Base-by-base conservation (phyloP, 2,329 filamentous ascomycete species). In the Arachnopeziza araneosa region DNA sequence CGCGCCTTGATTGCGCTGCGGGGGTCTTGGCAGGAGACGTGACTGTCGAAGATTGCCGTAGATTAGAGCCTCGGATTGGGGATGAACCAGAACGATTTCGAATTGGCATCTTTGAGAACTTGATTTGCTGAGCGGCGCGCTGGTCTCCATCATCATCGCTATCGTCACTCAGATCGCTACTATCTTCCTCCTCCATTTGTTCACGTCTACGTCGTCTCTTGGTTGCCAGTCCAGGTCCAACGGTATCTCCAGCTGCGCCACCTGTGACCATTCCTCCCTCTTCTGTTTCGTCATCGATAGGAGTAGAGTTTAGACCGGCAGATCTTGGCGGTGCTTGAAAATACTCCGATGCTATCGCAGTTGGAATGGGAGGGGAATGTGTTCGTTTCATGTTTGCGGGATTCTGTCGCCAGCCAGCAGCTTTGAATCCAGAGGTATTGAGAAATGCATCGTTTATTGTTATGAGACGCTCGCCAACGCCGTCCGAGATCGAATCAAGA, bases 81-180 rank as follows among this genome's bases (percentile, higher is more conserved):
- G 93, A 97, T 0, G 93, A 97, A 12, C 91, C 93, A 24, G 93
- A 90, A 59, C 93, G 86, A 66, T 86, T 86, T 30, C 93, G 85
- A 51, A 96, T 83, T 1, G 95, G 93, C 90, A 97, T 93, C 76
- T 98, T 98, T 54, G 89, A 86, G 75, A 99, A 99, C 71, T 93
- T 93, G 73, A 98, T 96, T 73, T 96, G 91, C 72, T 96, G 91
- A 1, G 89, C 88, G 52, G 90, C 88, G 57, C 89, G 75, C 63
- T 86, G 82, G 59, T 91, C 88, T 1, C 83, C 80, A 56, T 92
- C 89, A 24, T 93, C 89, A 55, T 95, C 90, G 68, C 89, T 93
- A 67, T 93, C 89, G 68, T 95, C 90, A 71, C 87, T 92, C 57
- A 93, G 77, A 68, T 93, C 90, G 70, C 89, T 93, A 74, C 90